A percentile compares a stretch with the other conserved stretches of the same genome.
phyloP scores from a whole-genome alignment of 2,329 filamentous ascomycete genomes.

The Lasiodiplodia hormozganensis region DNA sequence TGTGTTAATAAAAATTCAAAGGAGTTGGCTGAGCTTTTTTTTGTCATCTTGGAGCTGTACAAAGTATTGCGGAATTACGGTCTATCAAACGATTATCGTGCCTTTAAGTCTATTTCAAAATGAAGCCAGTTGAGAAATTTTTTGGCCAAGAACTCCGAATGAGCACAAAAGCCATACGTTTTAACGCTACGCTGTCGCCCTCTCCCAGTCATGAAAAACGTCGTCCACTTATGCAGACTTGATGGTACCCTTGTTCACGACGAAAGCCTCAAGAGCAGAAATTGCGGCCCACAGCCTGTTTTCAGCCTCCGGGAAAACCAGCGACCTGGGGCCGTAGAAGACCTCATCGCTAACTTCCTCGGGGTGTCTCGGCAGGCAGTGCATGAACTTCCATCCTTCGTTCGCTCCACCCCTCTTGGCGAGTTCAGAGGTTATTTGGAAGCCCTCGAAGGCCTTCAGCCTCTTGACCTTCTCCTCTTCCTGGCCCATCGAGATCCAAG shows the following conservation, averaged over 20 bases:
- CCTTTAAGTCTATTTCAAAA: not conserved
- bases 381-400: slow-evolving; percentile 95
- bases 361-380: slow-evolving; percentile 88
- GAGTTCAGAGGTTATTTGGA: slow-evolving; percentile 88
- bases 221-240: not conserved
- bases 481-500: slow-evolving; percentile 98
- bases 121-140: not conserved
- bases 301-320: slow-evolving; percentile 94
- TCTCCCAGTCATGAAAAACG: not conserved
- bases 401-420: slow-evolving; percentile 86
- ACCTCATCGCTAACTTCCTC: slow-evolving; percentile 96
- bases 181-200: not conserved
- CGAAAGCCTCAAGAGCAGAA: slow-evolving; percentile 82
- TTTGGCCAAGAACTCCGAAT: slow-evolving; percentile 19
- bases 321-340: slow-evolving; percentile 83
- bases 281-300: slow-evolving; percentile 93
- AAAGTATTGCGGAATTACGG: slow-evolving; percentile 19
- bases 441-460: slow-evolving; percentile 82
- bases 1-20: slow-evolving; percentile 20
- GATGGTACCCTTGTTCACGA: slow-evolving; percentile 91
- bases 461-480: slow-evolving; percentile 82
- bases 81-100: slow-evolving; percentile 9
- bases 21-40: slow-evolving; percentile 16
- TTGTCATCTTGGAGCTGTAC: slow-evolving; percentile 5
- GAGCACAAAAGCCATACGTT: not conserved